phyloP scores from a whole-genome alignment of 345 rosid species.

The Aurinia saxatilis region DNA sequence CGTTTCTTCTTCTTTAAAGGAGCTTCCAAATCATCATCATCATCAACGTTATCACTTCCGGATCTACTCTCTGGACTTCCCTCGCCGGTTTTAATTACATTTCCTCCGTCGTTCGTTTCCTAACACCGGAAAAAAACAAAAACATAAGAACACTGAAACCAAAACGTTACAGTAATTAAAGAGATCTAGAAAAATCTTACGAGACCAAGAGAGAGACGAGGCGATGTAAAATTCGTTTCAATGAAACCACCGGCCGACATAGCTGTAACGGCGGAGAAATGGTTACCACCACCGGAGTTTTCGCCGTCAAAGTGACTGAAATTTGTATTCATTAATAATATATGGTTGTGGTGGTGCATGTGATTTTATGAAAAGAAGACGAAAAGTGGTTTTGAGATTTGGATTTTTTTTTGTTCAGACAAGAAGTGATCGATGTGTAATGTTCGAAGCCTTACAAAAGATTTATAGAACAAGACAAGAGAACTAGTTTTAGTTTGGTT shows the following conservation, averaged over 20 bases:
- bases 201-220: conserved; percentile 37
- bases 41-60: conserved; percentile 86
- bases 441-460: conserved; percentile 67
- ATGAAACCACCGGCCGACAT: conserved; percentile 16
- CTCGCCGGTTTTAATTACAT: background rate
- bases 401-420: conserved; percentile 17
- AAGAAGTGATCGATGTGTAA: conserved; percentile 44
- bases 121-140: too few relatives aligned
- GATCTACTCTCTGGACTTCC: conserved; percentile 74
- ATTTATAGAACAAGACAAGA: conserved; percentile 16
- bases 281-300: conserved; percentile 6
- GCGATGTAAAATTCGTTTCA: conserved; percentile 26
- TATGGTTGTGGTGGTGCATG: background rate
- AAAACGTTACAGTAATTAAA: background rate
- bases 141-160: background rate
- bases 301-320: background rate
- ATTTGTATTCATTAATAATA: too few relatives aligned
- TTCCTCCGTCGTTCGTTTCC: too few relatives aligned
- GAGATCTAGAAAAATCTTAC: conserved; percentile 15
- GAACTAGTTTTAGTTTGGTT: too few relatives aligned
- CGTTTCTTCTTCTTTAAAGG: conserved; percentile 76
- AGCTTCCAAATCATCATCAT: conserved; percentile 69
- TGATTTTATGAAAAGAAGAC: background rate
- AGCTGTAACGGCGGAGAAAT: conserved; percentile 8
- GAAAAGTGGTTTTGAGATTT: conserved; percentile 24